Base-by-base conservation (phyloP, 768 basidiomycete genomes). In the Tylopilus intermedius region DNA sequence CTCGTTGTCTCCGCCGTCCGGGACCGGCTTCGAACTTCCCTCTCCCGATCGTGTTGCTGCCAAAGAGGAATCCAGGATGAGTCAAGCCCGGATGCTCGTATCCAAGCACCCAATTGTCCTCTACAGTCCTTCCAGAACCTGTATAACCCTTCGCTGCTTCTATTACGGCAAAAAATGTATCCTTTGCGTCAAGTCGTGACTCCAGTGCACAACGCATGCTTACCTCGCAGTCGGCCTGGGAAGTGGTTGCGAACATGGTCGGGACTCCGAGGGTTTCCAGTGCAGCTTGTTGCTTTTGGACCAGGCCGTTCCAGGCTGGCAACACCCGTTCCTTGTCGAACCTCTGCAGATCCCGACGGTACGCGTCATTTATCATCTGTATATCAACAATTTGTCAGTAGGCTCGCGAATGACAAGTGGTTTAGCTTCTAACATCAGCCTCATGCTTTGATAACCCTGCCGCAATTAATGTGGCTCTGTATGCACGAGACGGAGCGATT, bases 301-400 rank as follows among this genome's bases (percentile, higher is more conserved):
- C 67, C n/a, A 92, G 74, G 18, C 78, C 79, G 61, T 89, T 89
- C 88, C 89, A 93, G 8, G 87, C 85, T 3, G 81, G 74, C 6
- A 91, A 67, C 9, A 76, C 84, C 35, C 84, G 76, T 47, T 89
- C 82, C n/a, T 60, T 60, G 62, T 91, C 90, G 62, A 90, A 90
- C 56, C 75, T 79, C 37, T 66, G 71, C 35, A 91, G 65, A 55
- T 90, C 89, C 58, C 74, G 79, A 54, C 77, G 79, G 69, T 84
- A 83, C 22, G 78, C 77, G 45, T 78, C 78, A 45, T 79, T 77
- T 58, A 91, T 70, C 76, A 76, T 81, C 90, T 93, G 66, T 93
- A 66, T 44, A 54, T 51, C 54, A 50, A 54, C n/a, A n/a, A 35
- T 38, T 29, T 35, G 55, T 65, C 59, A 65, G 5, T 35, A 39